These are phyloP conservation scores for Penicillium freii DNA, from an alignment of 2,329 filamentous ascomycete species.

Conservation along the genomic window DNA sequence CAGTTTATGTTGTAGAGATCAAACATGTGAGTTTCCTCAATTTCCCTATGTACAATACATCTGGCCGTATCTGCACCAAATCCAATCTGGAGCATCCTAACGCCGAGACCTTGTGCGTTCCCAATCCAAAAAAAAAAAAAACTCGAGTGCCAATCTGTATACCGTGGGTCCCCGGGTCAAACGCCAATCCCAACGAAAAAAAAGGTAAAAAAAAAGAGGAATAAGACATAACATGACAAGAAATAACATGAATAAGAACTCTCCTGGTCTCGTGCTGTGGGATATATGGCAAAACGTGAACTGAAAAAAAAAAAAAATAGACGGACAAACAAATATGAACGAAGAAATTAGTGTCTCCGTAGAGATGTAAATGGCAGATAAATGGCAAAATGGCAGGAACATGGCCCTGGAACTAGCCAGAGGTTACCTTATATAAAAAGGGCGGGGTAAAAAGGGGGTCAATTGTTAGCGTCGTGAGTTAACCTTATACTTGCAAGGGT, in stretches of 20 bases:
- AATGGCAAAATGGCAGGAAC: neutral
- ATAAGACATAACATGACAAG: slow-evolving; percentile 1
- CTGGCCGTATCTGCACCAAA: slow-evolving; percentile 19
- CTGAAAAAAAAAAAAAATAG: slow-evolving; percentile 7
- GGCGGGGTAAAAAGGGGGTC: neutral
- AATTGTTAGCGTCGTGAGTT: neutral
- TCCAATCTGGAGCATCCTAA: slow-evolving; percentile 11
- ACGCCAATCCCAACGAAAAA: slow-evolving; percentile 14
- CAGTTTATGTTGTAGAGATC: neutral
- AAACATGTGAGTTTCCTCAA: slow-evolving; percentile 7
- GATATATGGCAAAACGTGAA: slow-evolving; percentile 24
- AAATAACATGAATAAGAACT: slow-evolving; percentile 11
- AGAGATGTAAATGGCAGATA: slow-evolving; percentile 1
- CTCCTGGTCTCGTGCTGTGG: slow-evolving; percentile 24
- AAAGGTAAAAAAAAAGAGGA: slow-evolving; percentile 2
- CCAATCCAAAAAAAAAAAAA: slow-evolving; percentile 6
- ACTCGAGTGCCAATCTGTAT: slow-evolving; percentile 26
- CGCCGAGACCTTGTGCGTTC: slow-evolving; percentile 21
- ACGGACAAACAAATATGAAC: slow-evolving; percentile 14
- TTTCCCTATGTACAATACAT: slow-evolving; percentile 28
- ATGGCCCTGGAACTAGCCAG: neutral
- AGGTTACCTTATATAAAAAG: slow-evolving; percentile 6
- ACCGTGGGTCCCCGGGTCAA: slow-evolving; percentile 12
- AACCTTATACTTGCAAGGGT: neutral
- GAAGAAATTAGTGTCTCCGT: slow-evolving; percentile 15